A percentile compares a stretch with the other conserved stretches of the same genome.
Evolutionary conservation across 192 early-diverging fungal species (phyloP).

Genomic region (Coemansia sp.): DNA sequence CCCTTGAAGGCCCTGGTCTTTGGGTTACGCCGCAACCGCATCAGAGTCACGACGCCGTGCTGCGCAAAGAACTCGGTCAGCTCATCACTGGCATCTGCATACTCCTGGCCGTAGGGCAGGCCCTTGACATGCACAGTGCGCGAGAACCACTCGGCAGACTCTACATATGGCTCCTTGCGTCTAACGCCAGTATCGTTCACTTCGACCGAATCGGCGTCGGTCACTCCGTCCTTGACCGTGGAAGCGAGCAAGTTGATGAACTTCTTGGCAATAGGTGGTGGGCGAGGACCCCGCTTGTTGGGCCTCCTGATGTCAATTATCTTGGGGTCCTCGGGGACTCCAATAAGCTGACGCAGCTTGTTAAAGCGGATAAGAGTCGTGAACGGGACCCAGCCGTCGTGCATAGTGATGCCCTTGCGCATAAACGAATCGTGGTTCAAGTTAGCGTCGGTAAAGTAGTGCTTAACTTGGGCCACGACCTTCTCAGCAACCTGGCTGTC

Average conservation of each 20-base stretch:
- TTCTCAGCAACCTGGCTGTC: slow-evolving; percentile 24
- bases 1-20: slow-evolving; percentile 55
- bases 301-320: background rate
- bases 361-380: slow-evolving; percentile 45
- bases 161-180: slow-evolving; percentile 35
- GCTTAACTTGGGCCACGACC: slow-evolving; percentile 50
- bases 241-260: slow-evolving; percentile 25
- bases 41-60: slow-evolving; percentile 24
- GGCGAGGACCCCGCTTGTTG: slow-evolving; percentile 1
- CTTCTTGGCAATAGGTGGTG: slow-evolving; percentile 14
- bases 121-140: slow-evolving; percentile 55
- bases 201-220: slow-evolving; percentile 28
- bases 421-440: slow-evolving; percentile 54
- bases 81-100: slow-evolving; percentile 23
- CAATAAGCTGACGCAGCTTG: slow-evolving; percentile 49
- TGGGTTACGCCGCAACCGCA: slow-evolving; percentile 54
- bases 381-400: slow-evolving; percentile 47
- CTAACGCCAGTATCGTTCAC: slow-evolving; percentile 43
- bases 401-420: slow-evolving; percentile 30
- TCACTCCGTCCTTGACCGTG: slow-evolving; percentile 23
- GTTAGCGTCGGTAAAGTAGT: slow-evolving; percentile 56
- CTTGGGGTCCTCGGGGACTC: slow-evolving; percentile 18
- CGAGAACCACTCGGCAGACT: slow-evolving; percentile 42
- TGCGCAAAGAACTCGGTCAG: slow-evolving; percentile 34
- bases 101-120: slow-evolving; percentile 40